These are phyloP conservation scores for Colletotrichum sublineola DNA, from an alignment of 2,329 filamentous ascomycete species.

Conservation along the genomic window DNA sequence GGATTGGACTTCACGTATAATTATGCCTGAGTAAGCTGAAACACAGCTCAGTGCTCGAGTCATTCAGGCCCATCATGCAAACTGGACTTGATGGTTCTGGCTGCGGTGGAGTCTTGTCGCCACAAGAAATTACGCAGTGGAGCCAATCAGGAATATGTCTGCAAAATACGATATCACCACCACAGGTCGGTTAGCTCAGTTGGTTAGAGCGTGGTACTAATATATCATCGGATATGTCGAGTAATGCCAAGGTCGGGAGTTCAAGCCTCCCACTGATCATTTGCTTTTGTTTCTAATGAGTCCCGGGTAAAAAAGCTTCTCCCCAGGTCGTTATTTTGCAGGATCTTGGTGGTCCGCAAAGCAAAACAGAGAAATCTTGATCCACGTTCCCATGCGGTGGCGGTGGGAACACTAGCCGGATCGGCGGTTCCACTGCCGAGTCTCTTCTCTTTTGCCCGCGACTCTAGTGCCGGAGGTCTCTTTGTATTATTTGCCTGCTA, in stretches of 20 bases:
- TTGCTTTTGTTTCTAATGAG: background rate
- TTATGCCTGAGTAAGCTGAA: background rate
- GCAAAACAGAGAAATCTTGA: background rate
- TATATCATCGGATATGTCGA: slow-evolving; percentile 23
- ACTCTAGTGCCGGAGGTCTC: background rate
- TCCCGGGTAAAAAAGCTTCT: accelerated
- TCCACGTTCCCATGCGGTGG: background rate
- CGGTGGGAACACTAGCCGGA: background rate
- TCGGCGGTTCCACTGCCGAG: background rate
- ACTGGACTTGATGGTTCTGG: background rate
- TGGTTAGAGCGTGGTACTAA: slow-evolving; percentile 43
- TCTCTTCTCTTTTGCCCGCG: background rate
- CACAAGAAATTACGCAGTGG: background rate
- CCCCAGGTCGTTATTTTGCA: background rate
- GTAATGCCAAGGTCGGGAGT: slow-evolving; percentile 42
- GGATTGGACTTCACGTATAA: background rate
- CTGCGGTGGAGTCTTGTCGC: background rate
- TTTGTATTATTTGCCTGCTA: background rate
- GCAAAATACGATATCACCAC: accelerated
- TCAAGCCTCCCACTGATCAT: slow-evolving; percentile 42
- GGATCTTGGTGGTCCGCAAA: background rate
- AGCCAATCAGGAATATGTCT: background rate
- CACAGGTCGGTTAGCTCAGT: slow-evolving; percentile 42
- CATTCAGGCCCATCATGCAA: background rate
- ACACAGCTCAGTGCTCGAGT: too few relatives aligned